These are phyloP conservation scores for Ceratocystiopsis sp. DNA, from an alignment of 2,329 filamentous ascomycete genomes.

Conservation along the genomic window DNA sequence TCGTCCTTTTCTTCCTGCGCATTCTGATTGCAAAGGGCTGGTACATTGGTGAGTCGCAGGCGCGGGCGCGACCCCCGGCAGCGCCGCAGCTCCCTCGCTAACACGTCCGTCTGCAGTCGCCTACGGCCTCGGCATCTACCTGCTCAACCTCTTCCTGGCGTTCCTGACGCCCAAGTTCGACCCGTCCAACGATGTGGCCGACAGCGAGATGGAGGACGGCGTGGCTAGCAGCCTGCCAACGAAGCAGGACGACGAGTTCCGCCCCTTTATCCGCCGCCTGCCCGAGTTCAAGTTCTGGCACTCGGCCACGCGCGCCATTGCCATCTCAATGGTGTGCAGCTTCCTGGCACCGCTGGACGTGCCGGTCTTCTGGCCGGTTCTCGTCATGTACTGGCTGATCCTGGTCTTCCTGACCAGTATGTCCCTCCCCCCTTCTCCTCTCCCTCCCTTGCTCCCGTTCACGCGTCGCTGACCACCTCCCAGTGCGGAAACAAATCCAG, in stretches of 20 bases:
- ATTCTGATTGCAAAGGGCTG: slow-evolving; percentile 90
- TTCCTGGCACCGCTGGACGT: slow-evolving; percentile 94
- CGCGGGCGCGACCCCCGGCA: too few species aligned
- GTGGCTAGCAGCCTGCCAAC: slow-evolving; percentile 68
- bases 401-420: slow-evolving; percentile 87
- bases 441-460: background rate
- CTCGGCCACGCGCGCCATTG: slow-evolving; percentile 73
- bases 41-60: slow-evolving; percentile 64
- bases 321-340: slow-evolving; percentile 70
- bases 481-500: slow-evolving; percentile 98
- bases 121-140: slow-evolving; percentile 95
- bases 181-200: slow-evolving; percentile 75
- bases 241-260: slow-evolving; percentile 94
- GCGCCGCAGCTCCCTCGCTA: background rate
- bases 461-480: background rate
- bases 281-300: slow-evolving; percentile 99
- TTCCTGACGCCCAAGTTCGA: slow-evolving; percentile 98
- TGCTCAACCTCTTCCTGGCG: slow-evolving; percentile 96
- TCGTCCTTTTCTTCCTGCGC: slow-evolving; percentile 71
- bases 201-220: slow-evolving; percentile 94
- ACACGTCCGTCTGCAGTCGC: slow-evolving; percentile 47
- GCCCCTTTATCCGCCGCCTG: slow-evolving; percentile 85
- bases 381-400: slow-evolving; percentile 98
- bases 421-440: slow-evolving; percentile 20
- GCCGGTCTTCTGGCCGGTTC: slow-evolving; percentile 95